phyloP scores from a whole-genome alignment of 495 filamentous ascomycete genomes.

The Penicillium nucicola region DNA sequence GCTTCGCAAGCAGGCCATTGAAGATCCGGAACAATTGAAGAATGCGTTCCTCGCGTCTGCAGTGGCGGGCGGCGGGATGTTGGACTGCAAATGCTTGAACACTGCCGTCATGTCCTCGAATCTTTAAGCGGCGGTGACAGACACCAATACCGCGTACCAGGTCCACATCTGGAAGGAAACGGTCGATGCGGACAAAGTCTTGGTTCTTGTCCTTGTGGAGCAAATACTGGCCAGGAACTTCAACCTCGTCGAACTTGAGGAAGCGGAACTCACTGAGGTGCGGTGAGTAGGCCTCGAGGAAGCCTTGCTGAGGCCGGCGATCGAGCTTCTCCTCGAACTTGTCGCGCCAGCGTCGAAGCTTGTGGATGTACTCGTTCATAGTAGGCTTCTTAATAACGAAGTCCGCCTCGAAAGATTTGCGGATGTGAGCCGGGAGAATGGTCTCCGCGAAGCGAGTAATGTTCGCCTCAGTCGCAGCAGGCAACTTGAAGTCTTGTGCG shows the following conservation, averaged over 20 bases:
- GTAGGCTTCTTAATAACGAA: constrained; percentile 92
- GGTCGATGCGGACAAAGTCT: constrained; percentile 94
- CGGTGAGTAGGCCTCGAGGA: constrained; percentile 77
- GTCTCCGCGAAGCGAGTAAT: constrained; percentile 96
- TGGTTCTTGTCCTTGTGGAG: constrained; percentile 97
- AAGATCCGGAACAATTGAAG: constrained; percentile 97
- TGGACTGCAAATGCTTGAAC: constrained; percentile 93
- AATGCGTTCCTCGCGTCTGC: constrained; percentile 89
- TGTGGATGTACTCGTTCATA: constrained; percentile 97
- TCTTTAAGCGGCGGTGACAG: constrained; percentile 89
- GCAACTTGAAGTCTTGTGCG: constrained; percentile 86
- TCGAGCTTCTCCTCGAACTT: constrained; percentile 98
- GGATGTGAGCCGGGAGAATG: constrained; percentile 87
- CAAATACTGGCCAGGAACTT: constrained; percentile 95
- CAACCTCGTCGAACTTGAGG: constrained; percentile 96
- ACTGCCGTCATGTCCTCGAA: constrained; percentile 96
- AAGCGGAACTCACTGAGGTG: constrained; percentile 95
- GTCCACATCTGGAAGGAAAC: constrained; percentile 92
- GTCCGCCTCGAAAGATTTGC: constrained; percentile 91
- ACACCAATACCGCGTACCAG: constrained; percentile 82
- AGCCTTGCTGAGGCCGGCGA: constrained; percentile 65
- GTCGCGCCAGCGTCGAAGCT: constrained; percentile 91
- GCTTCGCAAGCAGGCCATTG: constrained; percentile 82
- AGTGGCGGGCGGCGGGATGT: constrained; percentile 87
- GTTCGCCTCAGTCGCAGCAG: constrained; percentile 85